Percentiles rank a stretch among this genome's conserved stretches.
phyloP scores from a whole-genome alignment of 371 early-diverging fungal species.

The Mycotypha africana region DNA sequence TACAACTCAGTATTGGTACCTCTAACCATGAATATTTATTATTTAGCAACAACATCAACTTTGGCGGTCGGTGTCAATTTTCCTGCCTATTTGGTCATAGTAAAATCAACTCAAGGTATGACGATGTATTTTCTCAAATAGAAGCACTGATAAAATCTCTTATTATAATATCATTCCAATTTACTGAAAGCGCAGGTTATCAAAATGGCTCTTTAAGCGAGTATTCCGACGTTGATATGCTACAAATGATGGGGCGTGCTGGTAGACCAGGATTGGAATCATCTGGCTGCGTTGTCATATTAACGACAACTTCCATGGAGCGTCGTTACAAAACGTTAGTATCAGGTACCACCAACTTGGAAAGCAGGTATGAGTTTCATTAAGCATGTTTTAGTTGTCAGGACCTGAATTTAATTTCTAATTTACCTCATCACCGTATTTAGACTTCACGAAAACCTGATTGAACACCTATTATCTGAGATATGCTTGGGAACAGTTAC shows the following conservation, averaged over 20 bases:
- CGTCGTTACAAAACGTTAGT: constrained; percentile 52
- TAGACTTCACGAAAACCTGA: constrained; percentile 66
- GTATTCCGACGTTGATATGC: constrained; percentile 65
- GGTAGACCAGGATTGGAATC: constrained; percentile 86
- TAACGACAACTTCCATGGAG: constrained; percentile 58
- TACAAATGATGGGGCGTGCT: constrained; percentile 94
- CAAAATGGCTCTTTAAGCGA: constrained; percentile 50
- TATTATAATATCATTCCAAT: constrained; percentile 19
- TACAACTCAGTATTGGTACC: too few species aligned
- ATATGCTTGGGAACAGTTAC: constrained; percentile 69
- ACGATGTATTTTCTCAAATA: not conserved
- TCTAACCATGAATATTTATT: too few species aligned
- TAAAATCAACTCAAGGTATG: constrained; percentile 62
- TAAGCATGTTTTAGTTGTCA: too few species aligned
- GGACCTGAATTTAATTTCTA: too few species aligned
- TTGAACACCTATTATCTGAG: constrained; percentile 82
- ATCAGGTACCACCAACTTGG: constrained; percentile 53
- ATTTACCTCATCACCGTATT: too few species aligned
- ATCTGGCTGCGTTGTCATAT: constrained; percentile 69
- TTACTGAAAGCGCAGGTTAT: constrained; percentile 48
- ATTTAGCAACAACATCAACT: constrained; percentile 79
- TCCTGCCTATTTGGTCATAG: constrained; percentile 86
- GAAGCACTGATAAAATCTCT: not conserved
- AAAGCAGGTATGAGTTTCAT: constrained; percentile 62
- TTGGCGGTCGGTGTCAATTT: constrained; percentile 92